A percentile compares a stretch with the other conserved stretches of the same genome.
phyloP scores from a whole-genome alignment of 2,329 filamentous ascomycete genomes.

The Lasiodiplodia sp. region DNA sequence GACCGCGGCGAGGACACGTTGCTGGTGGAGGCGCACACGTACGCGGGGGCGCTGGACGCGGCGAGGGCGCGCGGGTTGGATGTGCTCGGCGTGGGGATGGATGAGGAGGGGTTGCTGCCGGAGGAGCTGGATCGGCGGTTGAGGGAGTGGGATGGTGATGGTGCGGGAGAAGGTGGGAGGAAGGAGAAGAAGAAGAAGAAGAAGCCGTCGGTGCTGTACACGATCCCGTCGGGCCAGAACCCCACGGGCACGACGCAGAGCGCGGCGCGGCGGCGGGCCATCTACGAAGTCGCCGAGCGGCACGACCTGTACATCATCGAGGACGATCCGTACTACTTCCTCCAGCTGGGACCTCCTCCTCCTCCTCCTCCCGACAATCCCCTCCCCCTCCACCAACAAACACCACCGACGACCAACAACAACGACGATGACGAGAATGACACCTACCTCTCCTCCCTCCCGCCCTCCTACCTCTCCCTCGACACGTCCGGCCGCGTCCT shows the following conservation, averaged over 20 bases:
- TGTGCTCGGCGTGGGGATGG: conserved; percentile 39
- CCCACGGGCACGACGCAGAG: conserved; percentile 40
- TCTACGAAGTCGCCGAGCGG: conserved; percentile 38
- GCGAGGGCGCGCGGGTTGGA: conserved; percentile 38
- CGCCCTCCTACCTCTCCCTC: conserved; percentile 44
- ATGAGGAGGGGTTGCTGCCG: conserved; percentile 39
- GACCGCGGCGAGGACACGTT: conserved; percentile 36
- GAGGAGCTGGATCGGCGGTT: conserved; percentile 37
- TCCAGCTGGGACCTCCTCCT: conserved; percentile 31
- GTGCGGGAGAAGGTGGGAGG: too few species aligned
- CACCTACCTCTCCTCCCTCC: conserved; percentile 32
- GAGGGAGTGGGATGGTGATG: conserved; percentile 36
- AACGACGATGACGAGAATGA: neutral
- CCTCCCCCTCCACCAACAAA: too few species aligned
- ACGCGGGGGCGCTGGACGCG: conserved; percentile 38
- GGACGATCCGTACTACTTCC: conserved; percentile 43
- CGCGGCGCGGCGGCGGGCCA: conserved; percentile 35
- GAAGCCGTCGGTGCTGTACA: conserved; percentile 41
- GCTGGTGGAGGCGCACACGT: conserved; percentile 39
- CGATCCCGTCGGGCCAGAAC: conserved; percentile 42
- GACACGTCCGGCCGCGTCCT: conserved; percentile 44
- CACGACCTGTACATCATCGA: conserved; percentile 42
- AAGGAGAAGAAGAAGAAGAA: neutral
- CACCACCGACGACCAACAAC: too few species aligned
- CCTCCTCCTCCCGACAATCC: neutral